These are phyloP conservation scores for Aspergillus sp. DNA, from an alignment of 2,329 filamentous ascomycete genomes.

Conservation along the genomic window DNA sequence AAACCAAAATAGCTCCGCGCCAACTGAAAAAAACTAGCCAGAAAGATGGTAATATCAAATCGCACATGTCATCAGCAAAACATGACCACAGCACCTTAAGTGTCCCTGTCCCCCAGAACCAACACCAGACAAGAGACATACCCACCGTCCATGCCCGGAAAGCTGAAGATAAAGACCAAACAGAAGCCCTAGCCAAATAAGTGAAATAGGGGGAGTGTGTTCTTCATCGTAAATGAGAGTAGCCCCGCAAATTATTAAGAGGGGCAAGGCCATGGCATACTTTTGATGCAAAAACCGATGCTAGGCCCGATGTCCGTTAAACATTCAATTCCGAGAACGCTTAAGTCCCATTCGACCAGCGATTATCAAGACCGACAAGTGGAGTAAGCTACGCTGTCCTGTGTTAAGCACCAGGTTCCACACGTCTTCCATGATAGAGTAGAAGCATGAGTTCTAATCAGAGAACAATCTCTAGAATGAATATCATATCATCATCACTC, in stretches of 20 bases:
- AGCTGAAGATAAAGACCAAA: slow-evolving; percentile 14
- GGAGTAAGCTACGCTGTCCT: neutral
- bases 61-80: neutral
- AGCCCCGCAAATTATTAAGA: neutral
- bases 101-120: neutral
- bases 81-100: neutral
- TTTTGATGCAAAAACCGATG: slow-evolving; percentile 1
- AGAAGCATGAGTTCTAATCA: slow-evolving; percentile 1
- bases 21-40: slow-evolving; percentile 1
- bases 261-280: neutral
- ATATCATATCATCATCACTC: slow-evolving; percentile 35
- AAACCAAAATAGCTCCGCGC: slow-evolving; percentile 5
- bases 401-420: neutral
- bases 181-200: neutral
- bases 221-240: neutral
- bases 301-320: neutral
- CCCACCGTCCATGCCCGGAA: slow-evolving; percentile 2
- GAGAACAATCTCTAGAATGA: slow-evolving; percentile 14
- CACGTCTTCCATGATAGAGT: slow-evolving; percentile 1
- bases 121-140: slow-evolving; percentile 7
- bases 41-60: neutral
- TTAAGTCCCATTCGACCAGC: slow-evolving; percentile 20
- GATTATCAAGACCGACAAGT: slow-evolving; percentile 17
- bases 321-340: slow-evolving; percentile 3
- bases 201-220: neutral